Evolutionary conservation across 768 basidiomycete genomes (phyloP).

Genomic region (Suillus spraguei): DNA sequence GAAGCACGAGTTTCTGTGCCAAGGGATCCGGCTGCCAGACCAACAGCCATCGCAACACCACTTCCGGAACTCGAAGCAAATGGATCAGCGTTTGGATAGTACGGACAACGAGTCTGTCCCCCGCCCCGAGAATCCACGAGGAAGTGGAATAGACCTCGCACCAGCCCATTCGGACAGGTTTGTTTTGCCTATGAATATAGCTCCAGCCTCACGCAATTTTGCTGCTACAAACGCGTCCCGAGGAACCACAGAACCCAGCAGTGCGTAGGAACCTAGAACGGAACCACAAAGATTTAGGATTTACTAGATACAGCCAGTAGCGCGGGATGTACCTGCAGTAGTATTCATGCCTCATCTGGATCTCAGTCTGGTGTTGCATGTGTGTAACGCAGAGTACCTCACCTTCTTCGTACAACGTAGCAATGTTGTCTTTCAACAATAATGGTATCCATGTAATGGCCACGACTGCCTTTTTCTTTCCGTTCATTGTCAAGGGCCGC

Average conservation of each 20-base stretch:
- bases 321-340: slow-evolving; percentile 34
- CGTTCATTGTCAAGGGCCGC: slow-evolving; percentile 32
- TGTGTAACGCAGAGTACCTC: not conserved
- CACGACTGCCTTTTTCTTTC: slow-evolving; percentile 18
- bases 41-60: slow-evolving; percentile 43
- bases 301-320: not conserved
- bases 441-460: slow-evolving; percentile 37
- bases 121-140: slow-evolving; percentile 53
- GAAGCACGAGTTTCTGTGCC: slow-evolving; percentile 49
- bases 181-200: slow-evolving; percentile 41
- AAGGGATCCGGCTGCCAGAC: slow-evolving; percentile 38
- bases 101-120: slow-evolving; percentile 51
- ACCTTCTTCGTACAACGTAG: slow-evolving; percentile 28
- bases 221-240: slow-evolving; percentile 30
- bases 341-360: slow-evolving; percentile 34
- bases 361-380: not conserved
- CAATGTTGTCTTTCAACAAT: slow-evolving; percentile 29
- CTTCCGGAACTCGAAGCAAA: slow-evolving; percentile 58
- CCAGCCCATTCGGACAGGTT: slow-evolving; percentile 54
- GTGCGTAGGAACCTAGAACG: slow-evolving; percentile 27
- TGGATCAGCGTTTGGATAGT: slow-evolving; percentile 48
- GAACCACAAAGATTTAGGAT: not conserved
- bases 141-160: slow-evolving; percentile 21
- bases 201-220: slow-evolving; percentile 26
- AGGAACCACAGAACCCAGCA: slow-evolving; percentile 31